Base-by-base conservation (phyloP, 2,329 filamentous ascomycete species). In the Colletotrichum falcatum region DNA sequence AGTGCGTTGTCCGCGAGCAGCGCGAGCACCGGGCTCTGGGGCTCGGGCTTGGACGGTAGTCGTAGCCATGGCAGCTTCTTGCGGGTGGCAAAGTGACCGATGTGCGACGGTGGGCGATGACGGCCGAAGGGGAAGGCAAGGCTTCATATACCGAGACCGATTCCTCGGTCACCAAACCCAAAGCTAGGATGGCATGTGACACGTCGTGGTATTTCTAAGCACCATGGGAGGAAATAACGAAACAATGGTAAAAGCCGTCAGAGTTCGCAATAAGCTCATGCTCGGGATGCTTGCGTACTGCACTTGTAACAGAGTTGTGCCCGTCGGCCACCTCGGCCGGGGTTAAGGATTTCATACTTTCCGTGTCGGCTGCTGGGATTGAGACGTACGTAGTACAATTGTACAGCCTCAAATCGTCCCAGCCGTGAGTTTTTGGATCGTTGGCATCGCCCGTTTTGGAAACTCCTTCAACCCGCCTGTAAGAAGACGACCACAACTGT, bases 1-100 rank as follows among this genome's bases (percentile, higher is more conserved):
- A 5, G 83, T 75, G 20, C 82, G 79, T 16, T 48, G 30, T 4
- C 35, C 67, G 7, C 39, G 12, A 5, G 46, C n/a, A 14, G 44
- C 16, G 1, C 26, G 35, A 12, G 51, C 33, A 3, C 20, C 26
- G 12, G 67, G 28, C 37, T 63, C 64, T 20, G 64, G 28, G 26
- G 54, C 64, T 20, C 58, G 28, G 26, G 54, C 35, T 37, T 54
- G 58, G 14, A 67, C 18, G 5, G 53, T 54, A 26, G 53, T 67
- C 16, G 64, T 59, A 20, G 67, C 51, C 67, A 70, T 70, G 2
- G 39, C 49, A 37, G n/a, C 37, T 59, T 59, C 9, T 33, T 26
- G 44, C 16, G 1, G 0, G 5, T 11, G 1, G n/a, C 8, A 4
- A 12, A 39, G 2, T 7, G 5, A 20, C 6, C 2, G 4, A 28